Evolutionary conservation across 2,329 filamentous ascomycete species (phyloP), one percentile per base, ranked within the genome.

Genomic region (Diaporthe caulivora): DNA sequence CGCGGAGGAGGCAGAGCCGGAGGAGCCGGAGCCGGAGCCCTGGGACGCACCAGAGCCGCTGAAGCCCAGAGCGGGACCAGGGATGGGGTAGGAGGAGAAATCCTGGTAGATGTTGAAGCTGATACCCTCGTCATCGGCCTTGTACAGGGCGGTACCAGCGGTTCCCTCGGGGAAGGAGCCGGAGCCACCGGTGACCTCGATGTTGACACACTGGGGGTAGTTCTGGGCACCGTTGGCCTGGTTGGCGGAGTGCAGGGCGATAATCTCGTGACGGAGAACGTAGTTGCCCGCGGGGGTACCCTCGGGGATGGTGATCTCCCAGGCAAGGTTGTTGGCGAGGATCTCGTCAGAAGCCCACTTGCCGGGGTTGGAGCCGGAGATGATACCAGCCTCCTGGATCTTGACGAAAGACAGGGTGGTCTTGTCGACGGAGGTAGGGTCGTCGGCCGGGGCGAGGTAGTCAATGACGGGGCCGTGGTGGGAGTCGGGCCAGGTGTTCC

Each of bases 401-500:
- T 93, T 93, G 86, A 91, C 89, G 81, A 88, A 92, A 76, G 88
- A 81, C 40, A 92, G 85, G 7, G 82, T 78, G 2, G 80, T 82
- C 81, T 90, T 88, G 80, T 89, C 86, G 72, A 87, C 88, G 0
- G 80, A 80, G 49, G 87, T 83, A 80, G 90, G 86, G 29, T 87
- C 89, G 44, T 85, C 83, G 82, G 89, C 91, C 77, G 86, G 86
- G 71, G 91, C 91, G 21, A 92, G 83, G 83, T 92, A 93, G 80
- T 88, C 88, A 75, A 93, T 86, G 77, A 93, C 87, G 11, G 91
- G 91, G 0, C 88, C 84, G 44, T 83, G 76, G 79, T 88, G 86
- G 40, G 71, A 8, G 49, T 80, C 78, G 4, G 82, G 82, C 82
- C 83, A 85, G 10, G 77, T 78, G 42, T 81, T 81, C 83, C 83